A percentile compares a stretch with the other conserved stretches of the same genome.
These are phyloP conservation scores for Gilbertella persicaria DNA, from an alignment of 371 early-diverging fungal genomes.

Conservation along the genomic window DNA sequence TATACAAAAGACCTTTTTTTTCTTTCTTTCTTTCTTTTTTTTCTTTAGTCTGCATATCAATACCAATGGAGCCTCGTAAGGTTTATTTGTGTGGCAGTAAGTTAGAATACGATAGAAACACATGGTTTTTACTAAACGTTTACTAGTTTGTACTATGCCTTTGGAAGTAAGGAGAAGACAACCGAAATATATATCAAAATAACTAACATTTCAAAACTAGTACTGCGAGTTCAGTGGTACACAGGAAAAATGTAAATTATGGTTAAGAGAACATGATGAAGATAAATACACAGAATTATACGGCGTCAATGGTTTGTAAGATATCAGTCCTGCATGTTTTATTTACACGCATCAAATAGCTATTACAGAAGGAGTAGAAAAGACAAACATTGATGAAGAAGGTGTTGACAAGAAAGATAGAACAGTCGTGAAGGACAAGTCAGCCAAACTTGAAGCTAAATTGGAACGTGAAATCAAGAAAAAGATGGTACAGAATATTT, in stretches of 20 bases:
- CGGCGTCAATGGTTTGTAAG: slow-evolving; percentile 42
- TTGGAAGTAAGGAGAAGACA: slow-evolving; percentile 47
- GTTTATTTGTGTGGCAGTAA: slow-evolving; percentile 55
- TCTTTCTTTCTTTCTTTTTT: not conserved
- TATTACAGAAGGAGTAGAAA: slow-evolving; percentile 45
- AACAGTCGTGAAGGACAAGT: slow-evolving; percentile 57
- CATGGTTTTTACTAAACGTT: not conserved
- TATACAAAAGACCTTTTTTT: slow-evolving; percentile 3
- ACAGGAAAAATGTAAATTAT: slow-evolving; percentile 77
- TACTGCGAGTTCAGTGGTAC: slow-evolving; percentile 91
- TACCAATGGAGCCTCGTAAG: slow-evolving; percentile 31
- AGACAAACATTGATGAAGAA: slow-evolving; percentile 27
- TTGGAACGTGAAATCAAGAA: slow-evolving; percentile 74
- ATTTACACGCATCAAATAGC: slow-evolving; percentile 9
- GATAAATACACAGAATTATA: slow-evolving; percentile 59
- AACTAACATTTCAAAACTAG: slow-evolving; percentile 39
- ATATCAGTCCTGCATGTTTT: too few species aligned
- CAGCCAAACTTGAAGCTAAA: slow-evolving; percentile 66
- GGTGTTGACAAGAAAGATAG: slow-evolving; percentile 42
- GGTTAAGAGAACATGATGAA: slow-evolving; percentile 69
- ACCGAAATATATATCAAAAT: slow-evolving; percentile 1
- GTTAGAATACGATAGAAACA: not conserved
- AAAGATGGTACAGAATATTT: slow-evolving; percentile 59
- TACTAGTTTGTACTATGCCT: slow-evolving; percentile 60
- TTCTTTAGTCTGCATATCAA: slow-evolving; percentile 1